Percentiles rank a stretch among this genome's conserved stretches.
phyloP scores from a whole-genome alignment of 2,329 filamentous ascomycete genomes.

The Geosmithia morbida region DNA sequence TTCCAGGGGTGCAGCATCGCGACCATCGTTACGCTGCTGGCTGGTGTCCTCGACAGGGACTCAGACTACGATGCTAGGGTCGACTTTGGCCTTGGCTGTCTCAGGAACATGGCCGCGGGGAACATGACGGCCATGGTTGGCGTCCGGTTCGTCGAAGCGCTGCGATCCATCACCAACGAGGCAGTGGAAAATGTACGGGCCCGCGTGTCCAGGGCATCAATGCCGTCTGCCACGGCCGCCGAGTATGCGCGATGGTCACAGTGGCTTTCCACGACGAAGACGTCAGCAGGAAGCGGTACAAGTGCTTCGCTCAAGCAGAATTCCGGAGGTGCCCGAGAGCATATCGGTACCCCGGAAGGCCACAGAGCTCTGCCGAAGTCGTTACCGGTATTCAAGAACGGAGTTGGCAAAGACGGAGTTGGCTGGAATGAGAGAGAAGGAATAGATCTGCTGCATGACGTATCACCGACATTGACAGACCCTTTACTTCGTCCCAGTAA shows the following conservation, averaged over 20 bases:
- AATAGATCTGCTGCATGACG: not conserved
- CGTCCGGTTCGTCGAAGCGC: slow-evolving; percentile 10
- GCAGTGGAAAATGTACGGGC: slow-evolving; percentile 6
- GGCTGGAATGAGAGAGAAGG: not conserved
- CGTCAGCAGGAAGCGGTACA: not conserved
- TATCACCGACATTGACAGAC: not conserved
- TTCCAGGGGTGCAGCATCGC: slow-evolving; percentile 23
- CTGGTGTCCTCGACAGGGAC: slow-evolving; percentile 18
- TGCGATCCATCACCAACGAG: slow-evolving; percentile 9
- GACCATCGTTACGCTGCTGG: slow-evolving; percentile 17
- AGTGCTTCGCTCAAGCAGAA: not conserved
- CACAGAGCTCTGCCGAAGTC: not conserved
- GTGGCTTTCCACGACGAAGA: slow-evolving; percentile 7
- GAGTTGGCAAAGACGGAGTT: not conserved
- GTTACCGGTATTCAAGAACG: not conserved
- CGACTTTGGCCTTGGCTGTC: slow-evolving; percentile 14
- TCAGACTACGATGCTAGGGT: slow-evolving; percentile 13
- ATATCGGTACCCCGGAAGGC: not conserved
- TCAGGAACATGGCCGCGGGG: slow-evolving; percentile 17
- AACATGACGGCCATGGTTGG: slow-evolving; percentile 12
- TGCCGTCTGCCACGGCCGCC: not conserved
- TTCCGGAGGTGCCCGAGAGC: not conserved
- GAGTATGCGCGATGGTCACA: slow-evolving; percentile 9
- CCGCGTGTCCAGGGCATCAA: not conserved
- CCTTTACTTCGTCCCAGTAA: not conserved